Percentiles rank a stretch among this genome's conserved stretches.
phyloP scores from a whole-genome alignment of 768 basidiomycete genomes.

The Russula brevipes region DNA sequence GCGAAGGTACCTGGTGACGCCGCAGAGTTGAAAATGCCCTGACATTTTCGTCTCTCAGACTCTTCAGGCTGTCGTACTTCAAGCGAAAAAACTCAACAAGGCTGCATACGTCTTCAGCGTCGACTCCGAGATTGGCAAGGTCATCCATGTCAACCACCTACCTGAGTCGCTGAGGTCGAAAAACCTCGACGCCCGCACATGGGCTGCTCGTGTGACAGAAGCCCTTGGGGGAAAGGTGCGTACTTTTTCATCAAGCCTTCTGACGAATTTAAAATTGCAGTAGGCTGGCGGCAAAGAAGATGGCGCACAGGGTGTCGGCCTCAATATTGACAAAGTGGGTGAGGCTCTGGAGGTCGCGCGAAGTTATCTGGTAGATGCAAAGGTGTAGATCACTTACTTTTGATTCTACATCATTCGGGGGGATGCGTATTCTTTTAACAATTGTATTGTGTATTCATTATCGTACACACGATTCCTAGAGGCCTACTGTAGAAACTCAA shows the following conservation, averaged over 20 bases:
- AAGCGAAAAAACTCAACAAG: slow-evolving; percentile 78
- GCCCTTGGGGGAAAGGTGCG: slow-evolving; percentile 87
- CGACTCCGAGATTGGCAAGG: slow-evolving; percentile 62
- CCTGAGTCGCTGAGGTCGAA: slow-evolving; percentile 55
- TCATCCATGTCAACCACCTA: slow-evolving; percentile 85
- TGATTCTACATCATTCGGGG: background rate
- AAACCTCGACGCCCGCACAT: slow-evolving; percentile 78
- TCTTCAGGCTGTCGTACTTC: slow-evolving; percentile 65
- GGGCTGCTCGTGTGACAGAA: slow-evolving; percentile 75
- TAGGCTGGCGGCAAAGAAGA: slow-evolving; percentile 97
- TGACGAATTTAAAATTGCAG: background rate
- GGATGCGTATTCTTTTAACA: too few relatives aligned
- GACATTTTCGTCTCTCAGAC: slow-evolving; percentile 41
- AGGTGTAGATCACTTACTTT: slow-evolving; percentile 10
- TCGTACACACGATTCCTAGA: too few relatives aligned
- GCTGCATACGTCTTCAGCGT: slow-evolving; percentile 84
- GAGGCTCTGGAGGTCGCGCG: slow-evolving; percentile 63
- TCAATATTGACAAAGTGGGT: slow-evolving; percentile 51
- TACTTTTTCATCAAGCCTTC: background rate
- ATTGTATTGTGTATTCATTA: background rate
- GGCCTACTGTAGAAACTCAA: too few relatives aligned
- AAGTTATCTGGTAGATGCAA: slow-evolving; percentile 16
- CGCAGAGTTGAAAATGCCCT: background rate
- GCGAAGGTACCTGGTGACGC: slow-evolving; percentile 55
- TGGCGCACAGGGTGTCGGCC: slow-evolving; percentile 82